Base-by-base conservation (phyloP, 495 filamentous ascomycete species). In the Hyphodiscus hymeniophilus region DNA sequence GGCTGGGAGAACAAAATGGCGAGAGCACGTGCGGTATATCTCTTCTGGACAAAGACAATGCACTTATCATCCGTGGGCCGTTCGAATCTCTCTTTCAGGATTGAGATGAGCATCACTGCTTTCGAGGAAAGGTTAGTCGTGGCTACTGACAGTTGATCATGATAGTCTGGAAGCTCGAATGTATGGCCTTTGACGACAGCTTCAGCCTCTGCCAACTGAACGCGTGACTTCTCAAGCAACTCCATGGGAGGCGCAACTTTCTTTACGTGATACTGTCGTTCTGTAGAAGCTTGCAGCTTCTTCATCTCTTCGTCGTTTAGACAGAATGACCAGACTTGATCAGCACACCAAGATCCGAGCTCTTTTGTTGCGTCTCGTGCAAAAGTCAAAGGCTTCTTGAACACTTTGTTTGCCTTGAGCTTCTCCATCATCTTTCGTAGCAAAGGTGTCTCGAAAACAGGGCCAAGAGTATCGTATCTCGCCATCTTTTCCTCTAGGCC, bases 331-430 rank as follows among this genome's bases (percentile, higher is more conserved):
- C 91, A 95, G 34, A 84, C 75, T 21, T 76, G 68, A 61, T 99
- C 91, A n/a, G 88, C 76, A 53, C 83, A 86, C 92, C 92, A 99
- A 20, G 69, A 62, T 6, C 92, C 89, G 10, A 97, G 68, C 52
- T 94, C 77, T 12, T 81, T 71, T 24, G 71, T 76, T 16, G 81
- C 79, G 26, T 70, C 55, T 33, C 61, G 73, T 2, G 82, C 64
- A 52, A 75, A 82, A 21, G 57, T 47, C 33, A 90, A 84, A 0
- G 80, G 62, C 33, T 73, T 76, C 17, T 64, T 58, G 36, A 97
- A 77, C 0, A 69, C 60, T 2, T 61, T 51, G 4, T 88, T 66
- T 17, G 78, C 63, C 1, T 78, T 79, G 50, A 82, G 81, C 13
- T 67, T 61, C 0, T 58, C 54, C 18, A 77, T 62, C 38, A 97